phyloP scores from a whole-genome alignment of 176 grass and related monocot genomes.

The Aegilops umbellulata region DNA sequence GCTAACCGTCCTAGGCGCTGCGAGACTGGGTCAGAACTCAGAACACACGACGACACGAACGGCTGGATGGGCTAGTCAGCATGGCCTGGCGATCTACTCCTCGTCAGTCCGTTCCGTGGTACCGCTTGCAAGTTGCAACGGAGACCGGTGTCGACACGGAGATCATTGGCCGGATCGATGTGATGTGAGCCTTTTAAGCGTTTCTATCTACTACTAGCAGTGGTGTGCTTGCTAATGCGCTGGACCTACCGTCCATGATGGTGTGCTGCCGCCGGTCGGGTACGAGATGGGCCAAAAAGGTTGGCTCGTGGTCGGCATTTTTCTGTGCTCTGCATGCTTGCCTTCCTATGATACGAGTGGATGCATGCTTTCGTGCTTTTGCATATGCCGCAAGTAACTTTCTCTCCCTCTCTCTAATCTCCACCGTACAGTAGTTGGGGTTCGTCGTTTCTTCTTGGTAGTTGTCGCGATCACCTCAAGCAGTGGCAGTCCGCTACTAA shows the following conservation, averaged over 20 bases:
- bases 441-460: too few species aligned
- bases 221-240: background rate
- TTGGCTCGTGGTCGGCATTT: constrained; percentile 2
- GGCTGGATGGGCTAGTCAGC: too few species aligned
- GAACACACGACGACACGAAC: background rate
- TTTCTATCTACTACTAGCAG: background rate
- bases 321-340: background rate
- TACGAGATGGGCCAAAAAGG: background rate
- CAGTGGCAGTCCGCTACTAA: background rate
- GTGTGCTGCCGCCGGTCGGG: constrained; percentile 20
- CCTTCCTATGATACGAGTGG: background rate
- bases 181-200: constrained; percentile 6
- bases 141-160: background rate
- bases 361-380: background rate
- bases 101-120: background rate
- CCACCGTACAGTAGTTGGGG: background rate
- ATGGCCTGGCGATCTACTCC: too few species aligned
- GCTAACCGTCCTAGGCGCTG: background rate
- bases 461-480: too few species aligned
- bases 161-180: constrained; percentile 14
- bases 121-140: background rate
- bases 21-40: background rate
- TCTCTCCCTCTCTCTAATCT: background rate
- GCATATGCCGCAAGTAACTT: background rate
- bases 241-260: constrained; percentile 23